Evolutionary conservation across 2,329 filamentous ascomycete genomes (phyloP).

Genomic region (Chaetomiaceae sp.): DNA sequence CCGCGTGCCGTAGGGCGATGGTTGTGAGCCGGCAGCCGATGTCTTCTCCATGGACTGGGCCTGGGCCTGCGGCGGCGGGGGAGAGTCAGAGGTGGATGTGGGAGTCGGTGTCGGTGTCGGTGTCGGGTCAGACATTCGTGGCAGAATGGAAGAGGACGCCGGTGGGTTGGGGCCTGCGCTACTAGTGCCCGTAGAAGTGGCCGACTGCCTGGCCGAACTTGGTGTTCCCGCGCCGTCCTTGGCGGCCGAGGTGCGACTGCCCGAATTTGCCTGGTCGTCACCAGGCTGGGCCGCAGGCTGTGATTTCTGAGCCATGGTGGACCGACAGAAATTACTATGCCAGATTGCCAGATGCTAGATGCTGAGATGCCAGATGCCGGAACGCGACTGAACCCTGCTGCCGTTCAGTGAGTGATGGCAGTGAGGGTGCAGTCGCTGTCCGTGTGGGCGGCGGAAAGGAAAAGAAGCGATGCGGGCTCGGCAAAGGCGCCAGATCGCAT

Average conservation of each 20-base stretch:
- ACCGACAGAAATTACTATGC: conserved; percentile 11
- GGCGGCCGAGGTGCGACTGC: conserved; percentile 24
- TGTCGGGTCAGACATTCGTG: conserved; percentile 29
- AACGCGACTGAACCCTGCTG: conserved; percentile 4
- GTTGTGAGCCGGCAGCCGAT: conserved; percentile 40
- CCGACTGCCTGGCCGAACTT: conserved; percentile 24
- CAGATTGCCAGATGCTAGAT: no score
- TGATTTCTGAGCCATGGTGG: conserved; percentile 35
- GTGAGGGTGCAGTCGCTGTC: conserved; percentile 6
- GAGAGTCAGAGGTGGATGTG: no score
- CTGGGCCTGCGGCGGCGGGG: conserved; percentile 8
- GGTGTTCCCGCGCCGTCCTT: conserved; percentile 25
- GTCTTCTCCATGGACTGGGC: conserved; percentile 40
- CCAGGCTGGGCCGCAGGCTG: conserved; percentile 24
- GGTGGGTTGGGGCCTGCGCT: conserved; percentile 17
- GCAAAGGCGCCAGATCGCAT: conserved; percentile 14
- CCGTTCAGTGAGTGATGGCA: conserved; percentile 11
- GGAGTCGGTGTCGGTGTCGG: conserved; percentile 17
- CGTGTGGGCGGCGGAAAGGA: conserved; percentile 6
- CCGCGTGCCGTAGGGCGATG: conserved; percentile 81
- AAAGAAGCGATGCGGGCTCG: conserved; percentile 2
- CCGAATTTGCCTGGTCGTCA: conserved; percentile 26
- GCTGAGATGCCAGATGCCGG: conserved; percentile 9
- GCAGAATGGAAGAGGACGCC: conserved; percentile 23
- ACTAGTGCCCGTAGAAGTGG: conserved; percentile 22